Base-by-base conservation (phyloP, 495 filamentous ascomycete genomes). In the Cairneyella variabilis region DNA sequence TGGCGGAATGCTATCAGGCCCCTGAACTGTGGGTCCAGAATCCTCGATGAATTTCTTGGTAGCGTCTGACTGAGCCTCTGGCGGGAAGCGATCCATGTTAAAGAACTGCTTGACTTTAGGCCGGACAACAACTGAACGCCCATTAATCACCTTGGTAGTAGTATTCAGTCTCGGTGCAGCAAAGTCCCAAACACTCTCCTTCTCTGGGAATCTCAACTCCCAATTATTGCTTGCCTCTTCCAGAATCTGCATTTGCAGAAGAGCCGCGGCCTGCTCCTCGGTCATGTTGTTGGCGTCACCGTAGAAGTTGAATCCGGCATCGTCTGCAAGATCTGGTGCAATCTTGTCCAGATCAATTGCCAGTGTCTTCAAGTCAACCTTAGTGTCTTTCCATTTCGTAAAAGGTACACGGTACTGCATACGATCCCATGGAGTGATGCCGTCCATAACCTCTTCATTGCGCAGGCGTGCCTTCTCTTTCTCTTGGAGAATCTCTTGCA, bases 191-290 rank as follows among this genome's bases (percentile, higher is more conserved):
- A 63, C 53, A 38, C 51, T 52, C 36, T 63, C 60, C 17, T 63
- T 53, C 17, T 63, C 60, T 1, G 60, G 60, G 28, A 63, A 63
- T 8, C 53, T 23, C 1, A 38, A 27, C 32, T 63, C 60, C 60
- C 60, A 63, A 30, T 63, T 63, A 16, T 63, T 63, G 48, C 43
- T 63, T 2, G 44, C 11, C 28, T 63, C 60, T 28, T 63, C 51
- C 2, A 59, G 14, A 26, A 63, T 42, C 21, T 63, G 48, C 51
- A 56, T 56, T 37, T 63, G 56, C 0, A 63, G 25, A 17, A 63
- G 20, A 18, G 27, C 25, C 2, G 41, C 60, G 17, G 52, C 44
- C 34, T 54, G 36, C 10, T 3, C 5, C 14, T 54, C 47, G 0
- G 32, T 50, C 25, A 50, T 39, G 3, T 51, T 38, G 16, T 14